phyloP scores from a whole-genome alignment of 352 stramenopile species.

The Phytophthora brassicae region DNA sequence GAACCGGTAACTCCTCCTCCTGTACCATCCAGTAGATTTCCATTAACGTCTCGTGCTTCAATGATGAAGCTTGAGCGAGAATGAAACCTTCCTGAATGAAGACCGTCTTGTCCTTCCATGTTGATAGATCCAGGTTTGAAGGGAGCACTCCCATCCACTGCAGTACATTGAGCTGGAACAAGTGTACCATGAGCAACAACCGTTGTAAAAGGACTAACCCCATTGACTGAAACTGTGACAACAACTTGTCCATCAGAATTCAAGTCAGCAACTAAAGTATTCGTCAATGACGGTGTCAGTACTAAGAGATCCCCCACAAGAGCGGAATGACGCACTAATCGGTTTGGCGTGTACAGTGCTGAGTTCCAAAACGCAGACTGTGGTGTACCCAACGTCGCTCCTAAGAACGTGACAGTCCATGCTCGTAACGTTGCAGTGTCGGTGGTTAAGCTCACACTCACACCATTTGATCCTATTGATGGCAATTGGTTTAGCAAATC shows the following conservation, averaged over 20 bases:
- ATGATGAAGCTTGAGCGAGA: slow-evolving; percentile 89
- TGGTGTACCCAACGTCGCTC: slow-evolving; percentile 29
- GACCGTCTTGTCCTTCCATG: slow-evolving; percentile 51
- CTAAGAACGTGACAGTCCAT: slow-evolving; percentile 70
- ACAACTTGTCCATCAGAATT: slow-evolving; percentile 27
- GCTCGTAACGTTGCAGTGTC: slow-evolving; percentile 27
- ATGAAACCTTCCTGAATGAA: slow-evolving; percentile 68
- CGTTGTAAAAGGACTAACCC: slow-evolving; percentile 53
- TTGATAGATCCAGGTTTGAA: slow-evolving; percentile 69
- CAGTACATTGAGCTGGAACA: slow-evolving; percentile 65
- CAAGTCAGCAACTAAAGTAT: slow-evolving; percentile 38
- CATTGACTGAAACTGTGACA: slow-evolving; percentile 35
- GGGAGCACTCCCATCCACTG: slow-evolving; percentile 50
- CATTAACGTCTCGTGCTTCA: slow-evolving; percentile 89
- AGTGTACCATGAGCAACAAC: slow-evolving; percentile 64
- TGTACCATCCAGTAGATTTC: slow-evolving; percentile 89
- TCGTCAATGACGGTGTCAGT: slow-evolving; percentile 24
- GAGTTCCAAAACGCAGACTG: slow-evolving; percentile 79
- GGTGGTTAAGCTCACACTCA: slow-evolving; percentile 35
- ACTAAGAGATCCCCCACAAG: slow-evolving; percentile 60
- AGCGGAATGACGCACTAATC: slow-evolving; percentile 43
- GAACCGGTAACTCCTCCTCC: slow-evolving; percentile 51
- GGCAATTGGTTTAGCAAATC: slow-evolving; percentile 72
- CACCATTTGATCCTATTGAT: slow-evolving; percentile 44
- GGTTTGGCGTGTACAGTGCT: slow-evolving; percentile 44